Evolutionary conservation across 495 filamentous ascomycete species (phyloP), one percentile per base, ranked within the genome.

Genomic region (Neurospora sp.): DNA sequence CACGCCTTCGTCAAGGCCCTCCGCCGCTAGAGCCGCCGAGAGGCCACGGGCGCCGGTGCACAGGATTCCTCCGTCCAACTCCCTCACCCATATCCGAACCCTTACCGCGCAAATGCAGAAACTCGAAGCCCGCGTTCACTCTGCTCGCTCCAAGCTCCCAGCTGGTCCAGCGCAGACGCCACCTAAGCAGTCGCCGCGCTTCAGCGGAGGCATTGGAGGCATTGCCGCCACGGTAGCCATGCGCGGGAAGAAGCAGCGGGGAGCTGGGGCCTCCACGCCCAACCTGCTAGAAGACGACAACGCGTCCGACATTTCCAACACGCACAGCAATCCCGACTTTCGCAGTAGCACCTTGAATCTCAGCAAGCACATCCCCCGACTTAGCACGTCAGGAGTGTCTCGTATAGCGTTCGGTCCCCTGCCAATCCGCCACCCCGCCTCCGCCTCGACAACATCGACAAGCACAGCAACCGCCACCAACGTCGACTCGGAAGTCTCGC

Each of bases 71-170:
- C 86, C 91, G 42, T 97, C 96, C 20, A 92, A 89, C 42, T 98
- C 96, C 5, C 87, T 99, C 39, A 92, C 91, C 72, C 96, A 99
- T 77, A 95, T 98, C 77, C 93, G 96, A 37, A 91, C 90, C 4
- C 88, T 99, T 71, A 96, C 95, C 72, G 94, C 93, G 31, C 96
- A 98, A 82, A 98, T 99, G 96, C 93, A 97, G 80, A 90, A 91
- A 74, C 89, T 99, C 48, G 96, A 98, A 80, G 91, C 94, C 72
- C 87, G 95, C 39, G 94, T 99, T 8, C 94, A 98, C 69, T 93
- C 91, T n/a, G 96, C 92, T 35, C 89, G 93, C 74, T 97, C 94
- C 40, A 97, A 97, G 80, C 88, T 99, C 3, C 96, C 96, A 1
- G 92, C 89, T 5, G 93, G 93, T 11, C 22, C 73, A 7, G 88